Conservation (phyloP, 2,329 filamentous ascomycete genomes). For the Fonsecaea nubica region DNA sequence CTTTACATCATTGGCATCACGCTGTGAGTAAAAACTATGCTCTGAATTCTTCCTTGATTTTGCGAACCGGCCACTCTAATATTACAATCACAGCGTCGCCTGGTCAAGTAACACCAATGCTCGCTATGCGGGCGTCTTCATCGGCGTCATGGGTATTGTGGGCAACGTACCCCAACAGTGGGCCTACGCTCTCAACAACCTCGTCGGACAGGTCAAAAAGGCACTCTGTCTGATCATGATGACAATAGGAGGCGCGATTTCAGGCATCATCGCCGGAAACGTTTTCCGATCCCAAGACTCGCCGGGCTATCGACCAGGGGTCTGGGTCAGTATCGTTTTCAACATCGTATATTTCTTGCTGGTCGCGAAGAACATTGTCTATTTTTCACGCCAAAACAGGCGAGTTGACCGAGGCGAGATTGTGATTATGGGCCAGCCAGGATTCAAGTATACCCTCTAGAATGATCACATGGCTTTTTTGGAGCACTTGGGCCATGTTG, state of each 20-base stretch:
- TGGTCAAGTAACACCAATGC: background rate
- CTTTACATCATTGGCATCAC: too few relatives aligned
- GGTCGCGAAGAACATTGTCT: background rate
- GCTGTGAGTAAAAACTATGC: too few relatives aligned
- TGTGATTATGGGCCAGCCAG: background rate
- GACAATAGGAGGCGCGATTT: slow-evolving; percentile 1
- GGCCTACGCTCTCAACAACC: slow-evolving; percentile 1
- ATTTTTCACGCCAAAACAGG: background rate
- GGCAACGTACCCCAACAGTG: background rate
- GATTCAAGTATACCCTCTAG: background rate
- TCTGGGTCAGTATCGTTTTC: too few relatives aligned
- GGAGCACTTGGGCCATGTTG: too few relatives aligned
- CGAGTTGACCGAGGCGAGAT: slow-evolving; percentile 5
- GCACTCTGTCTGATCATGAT: background rate
- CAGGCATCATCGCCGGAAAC: slow-evolving; percentile 11
- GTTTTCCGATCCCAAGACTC: background rate
- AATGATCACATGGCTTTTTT: too few relatives aligned
- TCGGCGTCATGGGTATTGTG: background rate
- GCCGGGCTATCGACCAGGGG: background rate
- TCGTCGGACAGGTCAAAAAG: slow-evolving; percentile 1
- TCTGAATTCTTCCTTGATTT: too few relatives aligned
- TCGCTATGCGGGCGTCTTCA: background rate
- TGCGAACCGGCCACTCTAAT: background rate
- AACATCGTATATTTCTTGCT: background rate
- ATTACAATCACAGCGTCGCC: background rate